Conservation (phyloP, 352 stramenopile species). For the Aphanomyces astaci region DNA sequence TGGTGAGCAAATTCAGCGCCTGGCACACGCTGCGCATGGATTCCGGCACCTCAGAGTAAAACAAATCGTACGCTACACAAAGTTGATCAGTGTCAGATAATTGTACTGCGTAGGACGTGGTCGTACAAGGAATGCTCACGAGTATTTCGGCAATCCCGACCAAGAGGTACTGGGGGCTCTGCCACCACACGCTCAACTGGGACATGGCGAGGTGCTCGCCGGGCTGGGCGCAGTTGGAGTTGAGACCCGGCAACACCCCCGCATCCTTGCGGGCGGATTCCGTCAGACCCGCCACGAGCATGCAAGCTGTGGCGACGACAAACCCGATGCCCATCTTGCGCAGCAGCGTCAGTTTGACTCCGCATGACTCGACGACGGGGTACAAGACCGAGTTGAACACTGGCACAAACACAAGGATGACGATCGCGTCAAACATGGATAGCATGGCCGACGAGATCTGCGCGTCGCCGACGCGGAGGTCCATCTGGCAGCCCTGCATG, state of each 20-base stretch:
- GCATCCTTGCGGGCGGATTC: slow-evolving; percentile 64
- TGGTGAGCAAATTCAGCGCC: slow-evolving; percentile 85
- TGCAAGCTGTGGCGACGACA: slow-evolving; percentile 67
- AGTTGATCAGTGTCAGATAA: not conserved
- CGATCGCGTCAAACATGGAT: slow-evolving; percentile 77
- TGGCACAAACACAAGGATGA: slow-evolving; percentile 87
- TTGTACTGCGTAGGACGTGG: no score
- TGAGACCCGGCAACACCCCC: slow-evolving; percentile 38
- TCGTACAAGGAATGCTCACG: slow-evolving; percentile 82
- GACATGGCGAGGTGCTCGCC: slow-evolving; percentile 65
- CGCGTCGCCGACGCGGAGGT: slow-evolving; percentile 55
- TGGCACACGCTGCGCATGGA: slow-evolving; percentile 88
- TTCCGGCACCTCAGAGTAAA: slow-evolving; percentile 87
- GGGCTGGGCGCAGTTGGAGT: slow-evolving; percentile 67
- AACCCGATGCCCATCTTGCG: slow-evolving; percentile 84
- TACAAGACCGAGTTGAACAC: slow-evolving; percentile 83
- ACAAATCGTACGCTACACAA: slow-evolving; percentile 74
- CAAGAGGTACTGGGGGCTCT: slow-evolving; percentile 86
- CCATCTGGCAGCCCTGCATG: slow-evolving; percentile 86
- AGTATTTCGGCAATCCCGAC: slow-evolving; percentile 86
- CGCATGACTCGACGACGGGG: slow-evolving; percentile 49
- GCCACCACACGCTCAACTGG: slow-evolving; percentile 82
- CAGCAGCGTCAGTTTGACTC: slow-evolving; percentile 66
- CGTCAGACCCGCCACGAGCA: slow-evolving; percentile 57
- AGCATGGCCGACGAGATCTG: slow-evolving; percentile 82